A percentile compares a stretch with the other conserved stretches of the same genome.
Conservation (phyloP, 768 basidiomycete genomes). For the Goffeauzyma gilvescens region DNA sequence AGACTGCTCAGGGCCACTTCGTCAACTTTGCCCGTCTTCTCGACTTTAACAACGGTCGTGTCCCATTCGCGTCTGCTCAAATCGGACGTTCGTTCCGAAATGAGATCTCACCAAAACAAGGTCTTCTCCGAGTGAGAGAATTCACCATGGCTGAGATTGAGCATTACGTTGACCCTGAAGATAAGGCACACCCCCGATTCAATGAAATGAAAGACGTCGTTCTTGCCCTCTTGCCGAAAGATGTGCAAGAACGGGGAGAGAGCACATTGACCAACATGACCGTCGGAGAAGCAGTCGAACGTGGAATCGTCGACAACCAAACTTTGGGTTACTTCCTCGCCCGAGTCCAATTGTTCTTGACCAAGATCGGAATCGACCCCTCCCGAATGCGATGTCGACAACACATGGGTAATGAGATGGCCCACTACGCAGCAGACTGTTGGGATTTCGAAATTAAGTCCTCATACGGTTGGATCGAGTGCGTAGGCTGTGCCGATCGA, state of each 20-base stretch:
- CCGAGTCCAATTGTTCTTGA: slow-evolving; percentile 70
- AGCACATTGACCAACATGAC: slow-evolving; percentile 47
- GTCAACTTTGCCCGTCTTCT: slow-evolving; percentile 91
- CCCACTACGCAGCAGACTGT: slow-evolving; percentile 88
- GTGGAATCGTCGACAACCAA: slow-evolving; percentile 79
- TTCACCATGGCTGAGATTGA: slow-evolving; percentile 99
- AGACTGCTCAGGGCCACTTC: slow-evolving; percentile 97
- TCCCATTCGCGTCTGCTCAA: slow-evolving; percentile 94
- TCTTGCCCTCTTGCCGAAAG: slow-evolving; percentile 58
- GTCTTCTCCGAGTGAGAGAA: slow-evolving; percentile 78
- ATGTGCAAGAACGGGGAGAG: slow-evolving; percentile 59
- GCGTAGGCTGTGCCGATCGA: slow-evolving; percentile 95
- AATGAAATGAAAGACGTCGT: slow-evolving; percentile 54
- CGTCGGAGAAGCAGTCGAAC: slow-evolving; percentile 68
- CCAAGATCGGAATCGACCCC: slow-evolving; percentile 77
- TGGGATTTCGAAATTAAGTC: slow-evolving; percentile 99
- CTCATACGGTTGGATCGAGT: slow-evolving; percentile 89
- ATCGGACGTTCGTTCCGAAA: slow-evolving; percentile 93
- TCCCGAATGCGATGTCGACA: slow-evolving; percentile 75
- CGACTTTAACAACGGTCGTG: slow-evolving; percentile 90
- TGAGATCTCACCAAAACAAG: slow-evolving; percentile 92
- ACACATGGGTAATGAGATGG: slow-evolving; percentile 99
- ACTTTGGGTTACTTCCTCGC: slow-evolving; percentile 95
- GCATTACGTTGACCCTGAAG: slow-evolving; percentile 86
- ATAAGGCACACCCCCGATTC: slow-evolving; percentile 78